A percentile compares a stretch with the other conserved stretches of the same genome.
phyloP scores from a whole-genome alignment of 371 early-diverging fungal genomes.

The Blastocladiella emersonii region DNA sequence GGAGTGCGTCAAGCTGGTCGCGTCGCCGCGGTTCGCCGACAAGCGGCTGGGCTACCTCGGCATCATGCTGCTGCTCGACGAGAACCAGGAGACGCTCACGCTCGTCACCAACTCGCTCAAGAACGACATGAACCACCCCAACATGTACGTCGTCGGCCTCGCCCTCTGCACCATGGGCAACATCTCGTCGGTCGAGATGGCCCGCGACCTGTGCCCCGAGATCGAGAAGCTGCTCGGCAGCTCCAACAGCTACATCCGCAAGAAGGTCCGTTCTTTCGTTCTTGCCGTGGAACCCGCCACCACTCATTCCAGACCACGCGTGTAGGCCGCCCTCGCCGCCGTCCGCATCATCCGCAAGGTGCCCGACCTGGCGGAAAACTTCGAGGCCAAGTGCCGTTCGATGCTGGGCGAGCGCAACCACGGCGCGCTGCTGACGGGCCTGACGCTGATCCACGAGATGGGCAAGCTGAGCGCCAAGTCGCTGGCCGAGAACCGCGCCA shows the following conservation, averaged over 20 bases:
- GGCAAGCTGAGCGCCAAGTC: slow-evolving; percentile 56
- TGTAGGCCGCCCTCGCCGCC: slow-evolving; percentile 80
- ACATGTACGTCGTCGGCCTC: slow-evolving; percentile 89
- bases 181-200: slow-evolving; percentile 88
- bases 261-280: slow-evolving; percentile 50
- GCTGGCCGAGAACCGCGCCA: slow-evolving; percentile 49
- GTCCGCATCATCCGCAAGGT: slow-evolving; percentile 80
- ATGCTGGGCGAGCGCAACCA: slow-evolving; percentile 86
- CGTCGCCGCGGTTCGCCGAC: slow-evolving; percentile 81
- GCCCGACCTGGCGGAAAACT: slow-evolving; percentile 82
- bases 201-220: slow-evolving; percentile 84
- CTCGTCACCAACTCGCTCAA: slow-evolving; percentile 93
- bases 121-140: slow-evolving; percentile 86
- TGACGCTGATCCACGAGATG: slow-evolving; percentile 84
- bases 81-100: slow-evolving; percentile 89
- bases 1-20: slow-evolving; percentile 92
- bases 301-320: too few relatives aligned
- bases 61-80: slow-evolving; percentile 89
- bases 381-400: slow-evolving; percentile 49
- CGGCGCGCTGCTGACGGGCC: slow-evolving; percentile 82
- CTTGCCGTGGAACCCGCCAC: background rate
- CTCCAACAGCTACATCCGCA: slow-evolving; percentile 82
- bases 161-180: slow-evolving; percentile 91
- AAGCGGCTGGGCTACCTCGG: slow-evolving; percentile 94
- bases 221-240: slow-evolving; percentile 83